Conservation (phyloP, 495 filamentous ascomycete genomes). For the Neurospora sp. region DNA sequence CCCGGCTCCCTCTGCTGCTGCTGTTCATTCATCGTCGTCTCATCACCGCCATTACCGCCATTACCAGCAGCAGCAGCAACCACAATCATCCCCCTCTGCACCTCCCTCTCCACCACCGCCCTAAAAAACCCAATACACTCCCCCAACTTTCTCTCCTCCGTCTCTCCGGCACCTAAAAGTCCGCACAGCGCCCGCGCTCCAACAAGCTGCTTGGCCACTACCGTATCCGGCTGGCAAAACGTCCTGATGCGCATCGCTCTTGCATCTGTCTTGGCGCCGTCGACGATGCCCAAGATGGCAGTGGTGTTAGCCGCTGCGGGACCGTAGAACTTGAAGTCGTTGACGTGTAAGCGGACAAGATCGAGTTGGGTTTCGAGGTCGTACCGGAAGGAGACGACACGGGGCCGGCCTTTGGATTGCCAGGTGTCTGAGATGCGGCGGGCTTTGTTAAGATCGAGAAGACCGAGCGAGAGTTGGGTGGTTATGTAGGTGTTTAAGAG, state of each 20-base stretch:
- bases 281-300: constrained; percentile 22
- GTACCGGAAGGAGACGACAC: constrained; percentile 35
- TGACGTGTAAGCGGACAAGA: constrained; percentile 25
- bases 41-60: neutral
- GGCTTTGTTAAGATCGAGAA: constrained; percentile 24
- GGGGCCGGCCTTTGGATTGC: constrained; percentile 31
- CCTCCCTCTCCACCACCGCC: constrained; percentile 23
- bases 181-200: constrained; percentile 30
- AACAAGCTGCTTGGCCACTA: constrained; percentile 36
- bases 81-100: neutral
- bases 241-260: constrained; percentile 30
- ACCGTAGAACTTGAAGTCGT: constrained; percentile 36
- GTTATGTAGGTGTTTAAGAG: constrained; percentile 30
- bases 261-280: constrained; percentile 31
- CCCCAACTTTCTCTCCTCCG: constrained; percentile 24
- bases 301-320: constrained; percentile 13
- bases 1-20: neutral
- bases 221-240: constrained; percentile 36
- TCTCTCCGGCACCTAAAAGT: constrained; percentile 22
- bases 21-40: neutral
- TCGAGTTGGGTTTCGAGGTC: constrained; percentile 41
- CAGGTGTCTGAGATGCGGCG: constrained; percentile 27
- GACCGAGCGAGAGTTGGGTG: constrained; percentile 27
- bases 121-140: constrained; percentile 31
- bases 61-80: neutral